Base-by-base conservation (phyloP, 768 basidiomycete genomes). In the Leccinum arenicola region DNA sequence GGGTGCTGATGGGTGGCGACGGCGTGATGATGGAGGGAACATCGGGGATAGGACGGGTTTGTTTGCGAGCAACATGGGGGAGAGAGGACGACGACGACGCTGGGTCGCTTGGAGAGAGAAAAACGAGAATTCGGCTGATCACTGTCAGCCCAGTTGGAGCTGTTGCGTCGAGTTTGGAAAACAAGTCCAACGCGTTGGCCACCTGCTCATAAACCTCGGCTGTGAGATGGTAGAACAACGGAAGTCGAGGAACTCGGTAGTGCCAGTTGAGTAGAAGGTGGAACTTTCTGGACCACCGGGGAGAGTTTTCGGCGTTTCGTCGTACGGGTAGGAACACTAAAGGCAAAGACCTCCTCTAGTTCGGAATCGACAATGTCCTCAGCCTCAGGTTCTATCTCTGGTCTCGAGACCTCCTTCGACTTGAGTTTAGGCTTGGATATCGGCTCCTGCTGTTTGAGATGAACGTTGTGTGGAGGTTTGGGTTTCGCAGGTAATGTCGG, bases 1-100 rank as follows among this genome's bases (percentile, higher is more conserved):
- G 8, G 86, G 86, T 0, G 89, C 88, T 0, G 89, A 89, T 19
- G 88, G 84, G 68, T 84, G 82, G 55, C 89, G 79, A 60, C 83
- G 78, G 71, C 89, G 88, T 21, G 77, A 70, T 43, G 63, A 60
- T 8, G 68, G 66, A 21, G 66, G 74, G 7, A 68, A 64, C 68
- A 72, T 71, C 50, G 72, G 67, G 35, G 66, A 54, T 1, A 65
- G 66, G 0, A 75, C 64, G 56, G 77, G 78, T 36, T 74, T 74
- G 63, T 70, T 79, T 36, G 73, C 67, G 70, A 80, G 78, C 9
- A 81, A 63, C 80, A 81, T 81, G 57, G 58, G 27, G 17, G 12
- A 8, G 36, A 2, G 25, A 50, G 6, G 43, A 33, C 7, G 49
- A 29, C 35, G 54, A 23, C 23, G 23, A 23, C 23, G 23, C 55